These are phyloP conservation scores for Carallia pectinifolia DNA, from an alignment of 345 rosid genomes.

Conservation along the genomic window DNA sequence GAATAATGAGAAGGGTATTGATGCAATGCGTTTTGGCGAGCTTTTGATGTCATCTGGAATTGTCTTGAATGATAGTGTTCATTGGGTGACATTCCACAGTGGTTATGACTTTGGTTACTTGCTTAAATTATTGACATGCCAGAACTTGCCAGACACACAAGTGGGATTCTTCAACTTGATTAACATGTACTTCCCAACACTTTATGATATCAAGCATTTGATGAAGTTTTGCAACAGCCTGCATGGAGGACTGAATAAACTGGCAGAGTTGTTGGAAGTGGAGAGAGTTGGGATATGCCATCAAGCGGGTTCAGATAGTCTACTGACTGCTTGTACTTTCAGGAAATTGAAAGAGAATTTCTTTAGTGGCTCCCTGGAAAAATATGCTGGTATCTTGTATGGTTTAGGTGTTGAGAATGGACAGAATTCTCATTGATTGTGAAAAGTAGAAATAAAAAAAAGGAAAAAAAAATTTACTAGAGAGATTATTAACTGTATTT, in stretches of 20 bases:
- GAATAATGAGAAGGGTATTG: conserved; percentile 55
- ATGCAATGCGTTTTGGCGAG: conserved; percentile 50
- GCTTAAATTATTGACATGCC: conserved; percentile 61
- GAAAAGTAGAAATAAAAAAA: conserved; percentile 16
- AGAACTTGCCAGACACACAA: conserved; percentile 54
- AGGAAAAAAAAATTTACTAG: neutral
- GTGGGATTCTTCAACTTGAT: conserved; percentile 50
- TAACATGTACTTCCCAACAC: conserved; percentile 51
- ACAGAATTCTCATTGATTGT: conserved; percentile 40
- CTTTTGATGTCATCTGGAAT: conserved; percentile 73
- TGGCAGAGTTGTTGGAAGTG: conserved; percentile 65
- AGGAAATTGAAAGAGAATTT: conserved; percentile 62
- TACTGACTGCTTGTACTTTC: conserved; percentile 75
- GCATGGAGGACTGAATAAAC: conserved; percentile 77
- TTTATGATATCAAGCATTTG: conserved; percentile 70
- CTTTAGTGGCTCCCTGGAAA: conserved; percentile 59
- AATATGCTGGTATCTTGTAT: conserved; percentile 68
- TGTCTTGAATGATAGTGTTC: conserved; percentile 60
- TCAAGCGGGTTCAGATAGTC: conserved; percentile 83
- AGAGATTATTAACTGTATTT: conserved; percentile 16
- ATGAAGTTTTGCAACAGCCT: conserved; percentile 70
- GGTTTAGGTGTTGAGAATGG: conserved; percentile 75
- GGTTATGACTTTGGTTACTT: conserved; percentile 80
- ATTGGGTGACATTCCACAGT: conserved; percentile 78
- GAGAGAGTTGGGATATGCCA: conserved; percentile 71